Evolutionary conservation across 31 red algal genomes (phyloP), one percentile per base, ranked within the genome.

Genomic region (Odonthalia washingtoniensis): DNA sequence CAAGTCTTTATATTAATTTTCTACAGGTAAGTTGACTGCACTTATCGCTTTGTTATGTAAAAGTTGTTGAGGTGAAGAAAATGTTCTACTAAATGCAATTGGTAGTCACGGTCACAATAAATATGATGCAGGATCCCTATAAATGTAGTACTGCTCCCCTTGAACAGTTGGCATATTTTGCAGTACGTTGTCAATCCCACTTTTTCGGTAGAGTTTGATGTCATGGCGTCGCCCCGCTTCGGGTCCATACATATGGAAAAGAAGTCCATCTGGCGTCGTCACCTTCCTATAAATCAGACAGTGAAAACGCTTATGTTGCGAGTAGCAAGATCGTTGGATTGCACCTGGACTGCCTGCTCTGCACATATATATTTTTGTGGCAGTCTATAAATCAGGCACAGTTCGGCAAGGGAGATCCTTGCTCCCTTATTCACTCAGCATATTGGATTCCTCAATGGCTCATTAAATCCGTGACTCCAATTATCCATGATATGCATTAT

Each of bases 241-340:
- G 0, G 80, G 21, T 31, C 80, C 80, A 38, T 70, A 33, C 5
- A 83, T 53, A 31, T 0, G 26, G 26, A 83, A 69, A 21, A 83
- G 9, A 0, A 83, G 4, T 44, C 63, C 53, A 0, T 69, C 53
- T 12, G 32, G 80, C 5, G 60, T 35, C 5, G 60, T 69, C 4
- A 69, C 14, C 32, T 42, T 83, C n/a, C 27, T 30, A 83, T 69
- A 83, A 24, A 83, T 42, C 12, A 83, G 46, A 40, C 80, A 83
- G 0, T 83, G 60, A 9, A 66, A 37, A 18, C 62, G 26, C 0
- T 83, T 83, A 31, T 83, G 62, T 6, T 0, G 60, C n/a, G n/a
- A n/a, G n/a, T n/a, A n/a, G n/a, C n/a, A n/a, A n/a, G n/a, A n/a
- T n/a, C n/a, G n/a, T n/a, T n/a, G n/a, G n/a, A n/a, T n/a, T n/a